These are phyloP conservation scores for Amauroascus verrucosus DNA, from an alignment of 2,329 filamentous ascomycete species.

Conservation along the genomic window DNA sequence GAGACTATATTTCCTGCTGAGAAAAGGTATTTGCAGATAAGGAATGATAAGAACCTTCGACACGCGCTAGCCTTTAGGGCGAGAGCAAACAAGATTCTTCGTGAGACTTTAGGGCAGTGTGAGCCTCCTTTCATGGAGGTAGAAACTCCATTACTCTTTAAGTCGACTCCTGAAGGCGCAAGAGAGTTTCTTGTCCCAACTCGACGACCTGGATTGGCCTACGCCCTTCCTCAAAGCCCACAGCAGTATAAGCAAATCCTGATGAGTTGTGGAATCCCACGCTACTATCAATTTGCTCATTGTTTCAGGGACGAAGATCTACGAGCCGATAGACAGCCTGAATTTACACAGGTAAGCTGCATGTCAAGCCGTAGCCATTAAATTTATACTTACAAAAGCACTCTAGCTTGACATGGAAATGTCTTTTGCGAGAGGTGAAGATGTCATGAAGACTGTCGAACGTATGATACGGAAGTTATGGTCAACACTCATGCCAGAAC, in stretches of 20 bases:
- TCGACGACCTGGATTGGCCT: slow-evolving; percentile 62
- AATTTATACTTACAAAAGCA: not conserved
- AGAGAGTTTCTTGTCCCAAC: slow-evolving; percentile 91
- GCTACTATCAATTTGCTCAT: slow-evolving; percentile 85
- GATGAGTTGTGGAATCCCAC: slow-evolving; percentile 75
- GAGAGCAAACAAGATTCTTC: slow-evolving; percentile 45
- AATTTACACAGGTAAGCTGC: slow-evolving; percentile 71
- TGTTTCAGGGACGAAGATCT: slow-evolving; percentile 95
- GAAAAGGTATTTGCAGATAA: slow-evolving; percentile 72
- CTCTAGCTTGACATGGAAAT: slow-evolving; percentile 80
- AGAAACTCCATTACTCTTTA: slow-evolving; percentile 91
- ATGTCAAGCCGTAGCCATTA: not conserved
- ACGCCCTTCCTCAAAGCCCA: slow-evolving; percentile 88
- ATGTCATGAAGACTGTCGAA: slow-evolving; percentile 54
- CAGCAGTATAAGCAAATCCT: slow-evolving; percentile 98
- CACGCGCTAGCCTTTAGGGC: slow-evolving; percentile 62
- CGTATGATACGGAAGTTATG: slow-evolving; percentile 48
- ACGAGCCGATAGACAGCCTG: slow-evolving; percentile 83
- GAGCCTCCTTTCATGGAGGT: slow-evolving; percentile 58
- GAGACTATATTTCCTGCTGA: slow-evolving; percentile 64
- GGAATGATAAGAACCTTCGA: slow-evolving; percentile 58
- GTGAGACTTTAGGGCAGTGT: slow-evolving; percentile 45
- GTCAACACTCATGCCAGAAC: slow-evolving; percentile 38
- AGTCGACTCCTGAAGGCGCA: slow-evolving; percentile 92
- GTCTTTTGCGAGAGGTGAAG: slow-evolving; percentile 64